Evolutionary conservation across 2,329 filamentous ascomycete species (phyloP).

Genomic region (Diplodia mutila): DNA sequence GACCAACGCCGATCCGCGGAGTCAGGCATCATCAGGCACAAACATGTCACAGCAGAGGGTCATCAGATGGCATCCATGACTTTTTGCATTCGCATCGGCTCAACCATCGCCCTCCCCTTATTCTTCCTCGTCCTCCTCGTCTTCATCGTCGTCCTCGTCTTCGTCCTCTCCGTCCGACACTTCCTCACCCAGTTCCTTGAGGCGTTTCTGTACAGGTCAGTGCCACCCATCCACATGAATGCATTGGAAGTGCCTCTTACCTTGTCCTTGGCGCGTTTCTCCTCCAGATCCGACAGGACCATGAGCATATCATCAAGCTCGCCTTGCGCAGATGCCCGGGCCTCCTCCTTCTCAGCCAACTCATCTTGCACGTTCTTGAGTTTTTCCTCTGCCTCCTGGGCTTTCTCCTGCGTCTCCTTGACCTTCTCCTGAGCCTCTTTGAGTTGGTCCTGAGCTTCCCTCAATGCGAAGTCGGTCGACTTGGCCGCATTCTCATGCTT

Average conservation of each 20-base stretch:
- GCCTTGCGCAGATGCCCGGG: conserved; percentile 40
- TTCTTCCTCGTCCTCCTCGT: conserved; percentile 47
- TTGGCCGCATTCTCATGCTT: conserved; percentile 23
- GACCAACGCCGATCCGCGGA: conserved; percentile 3
- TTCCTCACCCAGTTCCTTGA: conserved; percentile 51
- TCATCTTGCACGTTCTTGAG: conserved; percentile 34
- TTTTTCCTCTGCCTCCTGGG: conserved; percentile 31
- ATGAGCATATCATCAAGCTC: conserved; percentile 56
- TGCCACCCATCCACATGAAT: background rate
- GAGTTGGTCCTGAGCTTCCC: conserved; percentile 32
- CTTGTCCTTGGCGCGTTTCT: conserved; percentile 48
- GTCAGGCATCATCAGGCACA: conserved; percentile 6
- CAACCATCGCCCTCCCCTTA: background rate
- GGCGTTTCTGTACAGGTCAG: conserved; percentile 46
- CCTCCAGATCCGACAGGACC: conserved; percentile 52
- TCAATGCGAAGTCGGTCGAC: conserved; percentile 21
- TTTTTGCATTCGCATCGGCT: conserved; percentile 4
- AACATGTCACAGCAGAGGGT: background rate
- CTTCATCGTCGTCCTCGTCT: conserved; percentile 43
- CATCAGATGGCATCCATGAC: background rate
- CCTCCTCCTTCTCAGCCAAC: conserved; percentile 46
- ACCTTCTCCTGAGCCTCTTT: conserved; percentile 30
- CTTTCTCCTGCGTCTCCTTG: conserved; percentile 32
- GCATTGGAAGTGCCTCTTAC: conserved; percentile 30
- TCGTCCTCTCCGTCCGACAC: conserved; percentile 48